phyloP scores from a whole-genome alignment of 2,329 filamentous ascomycete genomes.

The Fusarium solani-melongenae region DNA sequence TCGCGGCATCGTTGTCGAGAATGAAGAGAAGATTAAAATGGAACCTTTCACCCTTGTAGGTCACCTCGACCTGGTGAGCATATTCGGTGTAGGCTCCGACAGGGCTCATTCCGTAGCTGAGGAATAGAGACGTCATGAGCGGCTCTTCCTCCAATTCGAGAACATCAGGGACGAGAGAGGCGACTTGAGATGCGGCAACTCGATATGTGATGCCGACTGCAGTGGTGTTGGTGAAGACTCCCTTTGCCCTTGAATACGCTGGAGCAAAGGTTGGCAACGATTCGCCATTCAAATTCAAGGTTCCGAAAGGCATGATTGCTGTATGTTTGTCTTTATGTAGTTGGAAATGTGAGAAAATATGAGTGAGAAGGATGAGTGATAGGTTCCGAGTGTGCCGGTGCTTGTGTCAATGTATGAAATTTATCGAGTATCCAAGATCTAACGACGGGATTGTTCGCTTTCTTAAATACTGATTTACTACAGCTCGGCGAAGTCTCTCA shows the following conservation, averaged over 20 bases:
- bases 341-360: not conserved
- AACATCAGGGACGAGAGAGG: conserved; percentile 5
- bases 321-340: not conserved
- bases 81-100: conserved; percentile 14
- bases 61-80: conserved; percentile 19
- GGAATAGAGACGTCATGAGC: conserved; percentile 8
- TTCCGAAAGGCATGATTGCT: conserved; percentile 13
- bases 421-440: not conserved
- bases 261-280: conserved; percentile 15
- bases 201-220: conserved; percentile 15
- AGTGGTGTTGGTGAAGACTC: conserved; percentile 1
- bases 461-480: not conserved
- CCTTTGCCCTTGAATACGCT: conserved; percentile 7
- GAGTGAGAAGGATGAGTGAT: not conserved
- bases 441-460: not conserved
- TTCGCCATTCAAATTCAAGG: conserved; percentile 4
- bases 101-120: conserved; percentile 11
- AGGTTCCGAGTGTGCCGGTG: not conserved
- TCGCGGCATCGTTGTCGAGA: conserved; percentile 20
- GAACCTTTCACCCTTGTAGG: conserved; percentile 13
- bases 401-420: not conserved
- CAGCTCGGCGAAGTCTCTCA: not conserved
- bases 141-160: conserved; percentile 20
- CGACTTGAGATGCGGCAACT: conserved; percentile 13
- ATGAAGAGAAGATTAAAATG: conserved; percentile 14